Percentiles rank a stretch among this genome's conserved stretches.
Conservation (phyloP, 495 filamentous ascomycete species). For the Ramalina intermedia region DNA sequence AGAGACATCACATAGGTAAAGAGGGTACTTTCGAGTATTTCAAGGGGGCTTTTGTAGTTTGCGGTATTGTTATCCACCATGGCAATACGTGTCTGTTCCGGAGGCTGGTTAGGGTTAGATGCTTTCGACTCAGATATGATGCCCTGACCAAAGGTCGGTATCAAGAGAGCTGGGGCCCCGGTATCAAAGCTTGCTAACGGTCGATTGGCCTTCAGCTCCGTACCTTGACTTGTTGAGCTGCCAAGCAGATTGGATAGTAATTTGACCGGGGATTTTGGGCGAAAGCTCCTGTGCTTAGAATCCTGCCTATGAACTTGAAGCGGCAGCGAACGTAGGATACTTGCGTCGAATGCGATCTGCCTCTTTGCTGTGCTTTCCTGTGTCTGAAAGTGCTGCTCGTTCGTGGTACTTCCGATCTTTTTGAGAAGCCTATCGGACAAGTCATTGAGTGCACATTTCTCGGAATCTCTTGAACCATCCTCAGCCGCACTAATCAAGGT, state of each 20-base stretch:
- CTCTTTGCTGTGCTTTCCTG: conserved; percentile 14
- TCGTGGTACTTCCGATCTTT: not conserved
- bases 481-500: no score
- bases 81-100: not conserved
- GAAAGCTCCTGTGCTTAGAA: conserved; percentile 29
- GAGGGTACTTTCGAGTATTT: conserved; percentile 70
- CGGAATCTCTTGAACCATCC: no score
- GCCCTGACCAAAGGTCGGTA: not conserved
- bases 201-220: not conserved
- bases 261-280: conserved; percentile 78
- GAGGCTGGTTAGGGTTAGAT: not conserved
- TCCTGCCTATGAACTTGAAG: conserved; percentile 45
- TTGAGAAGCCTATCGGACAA: not conserved
- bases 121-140: not conserved
- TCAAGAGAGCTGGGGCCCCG: conserved; percentile 15
- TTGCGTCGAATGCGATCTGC: conserved; percentile 47
- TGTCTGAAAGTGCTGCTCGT: not conserved
- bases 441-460: not conserved
- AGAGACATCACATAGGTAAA: conserved; percentile 70
- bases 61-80: not conserved
- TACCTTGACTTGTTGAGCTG: conserved; percentile 20
- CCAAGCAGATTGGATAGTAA: conserved; percentile 71
- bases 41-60: conserved; percentile 22
- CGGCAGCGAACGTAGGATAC: conserved; percentile 58
- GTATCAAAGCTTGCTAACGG: conserved; percentile 4